Conservation (phyloP, 2,329 filamentous ascomycete species). For the Chaetoscypha palmicola region DNA sequence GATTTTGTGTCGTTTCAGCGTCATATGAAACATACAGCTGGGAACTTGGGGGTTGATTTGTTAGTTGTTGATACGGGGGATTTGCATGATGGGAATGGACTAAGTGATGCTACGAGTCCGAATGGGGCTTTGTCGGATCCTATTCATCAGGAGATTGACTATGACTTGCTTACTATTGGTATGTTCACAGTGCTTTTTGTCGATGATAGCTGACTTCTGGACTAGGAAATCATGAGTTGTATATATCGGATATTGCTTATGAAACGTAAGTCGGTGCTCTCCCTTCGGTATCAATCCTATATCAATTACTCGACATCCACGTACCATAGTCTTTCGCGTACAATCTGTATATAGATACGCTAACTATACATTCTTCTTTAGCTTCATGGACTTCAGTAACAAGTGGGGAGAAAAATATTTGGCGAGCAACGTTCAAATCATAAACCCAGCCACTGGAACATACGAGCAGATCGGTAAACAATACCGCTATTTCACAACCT, state of each 20-base stretch:
- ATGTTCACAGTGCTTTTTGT: background rate
- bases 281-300: too few species aligned
- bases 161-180: slow-evolving; percentile 73
- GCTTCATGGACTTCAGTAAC: slow-evolving; percentile 66
- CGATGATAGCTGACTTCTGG: too few species aligned
- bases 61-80: slow-evolving; percentile 79
- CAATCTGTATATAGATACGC: too few species aligned
- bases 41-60: slow-evolving; percentile 70
- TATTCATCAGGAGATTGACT: slow-evolving; percentile 70
- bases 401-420: slow-evolving; percentile 69
- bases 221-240: slow-evolving; percentile 79
- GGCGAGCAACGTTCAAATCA: slow-evolving; percentile 85
- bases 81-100: slow-evolving; percentile 82
- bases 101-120: slow-evolving; percentile 80
- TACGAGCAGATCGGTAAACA: slow-evolving; percentile 69
- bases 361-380: background rate
- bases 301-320: too few species aligned
- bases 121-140: slow-evolving; percentile 82
- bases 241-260: slow-evolving; percentile 59
- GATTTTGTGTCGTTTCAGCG: slow-evolving; percentile 89
- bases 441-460: slow-evolving; percentile 61
- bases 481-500: slow-evolving; percentile 83
- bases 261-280: slow-evolving; percentile 14
- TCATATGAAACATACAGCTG: slow-evolving; percentile 70
- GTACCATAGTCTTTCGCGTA: too few species aligned